A percentile compares a stretch with the other conserved stretches of the same genome.
Evolutionary conservation across 2,329 filamentous ascomycete genomes (phyloP).

Genomic region (Tricladium varicosporioides): DNA sequence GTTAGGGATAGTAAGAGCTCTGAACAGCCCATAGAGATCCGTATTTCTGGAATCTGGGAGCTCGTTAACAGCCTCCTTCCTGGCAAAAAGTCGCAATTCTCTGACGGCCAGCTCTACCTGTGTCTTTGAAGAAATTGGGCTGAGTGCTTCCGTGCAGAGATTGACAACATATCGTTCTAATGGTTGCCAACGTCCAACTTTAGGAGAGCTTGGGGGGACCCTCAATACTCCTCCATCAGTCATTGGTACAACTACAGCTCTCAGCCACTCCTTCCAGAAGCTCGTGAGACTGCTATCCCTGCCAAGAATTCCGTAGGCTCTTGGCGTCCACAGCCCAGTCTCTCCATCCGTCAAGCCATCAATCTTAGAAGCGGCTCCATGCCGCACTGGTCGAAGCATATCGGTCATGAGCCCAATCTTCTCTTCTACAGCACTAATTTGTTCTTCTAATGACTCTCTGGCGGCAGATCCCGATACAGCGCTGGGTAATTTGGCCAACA

Average conservation of each 20-base stretch:
- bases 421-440: constrained; percentile 94
- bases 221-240: constrained; percentile 79
- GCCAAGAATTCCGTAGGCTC: constrained; percentile 89
- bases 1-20: constrained; percentile 85
- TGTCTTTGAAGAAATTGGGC: constrained; percentile 87
- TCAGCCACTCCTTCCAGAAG: constrained; percentile 99
- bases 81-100: constrained; percentile 86
- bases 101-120: constrained; percentile 90
- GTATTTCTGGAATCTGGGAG: constrained; percentile 86
- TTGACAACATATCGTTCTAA: constrained; percentile 97
- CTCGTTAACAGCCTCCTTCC: constrained; percentile 91
- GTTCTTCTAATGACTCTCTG: constrained; percentile 83
- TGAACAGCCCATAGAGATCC: constrained; percentile 90
- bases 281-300: constrained; percentile 77
- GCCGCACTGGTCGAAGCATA: constrained; percentile 84
- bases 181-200: constrained; percentile 91
- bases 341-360: constrained; percentile 94
- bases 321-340: constrained; percentile 91
- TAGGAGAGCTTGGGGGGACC: constrained; percentile 84
- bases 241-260: constrained; percentile 93
- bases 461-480: constrained; percentile 77
- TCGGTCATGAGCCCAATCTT: constrained; percentile 98
- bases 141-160: constrained; percentile 90
- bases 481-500: constrained; percentile 78
- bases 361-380: constrained; percentile 94